Percentiles rank a stretch among this genome's conserved stretches.
Conservation (phyloP, 495 filamentous ascomycete species). For the Penicillium waksmanii region DNA sequence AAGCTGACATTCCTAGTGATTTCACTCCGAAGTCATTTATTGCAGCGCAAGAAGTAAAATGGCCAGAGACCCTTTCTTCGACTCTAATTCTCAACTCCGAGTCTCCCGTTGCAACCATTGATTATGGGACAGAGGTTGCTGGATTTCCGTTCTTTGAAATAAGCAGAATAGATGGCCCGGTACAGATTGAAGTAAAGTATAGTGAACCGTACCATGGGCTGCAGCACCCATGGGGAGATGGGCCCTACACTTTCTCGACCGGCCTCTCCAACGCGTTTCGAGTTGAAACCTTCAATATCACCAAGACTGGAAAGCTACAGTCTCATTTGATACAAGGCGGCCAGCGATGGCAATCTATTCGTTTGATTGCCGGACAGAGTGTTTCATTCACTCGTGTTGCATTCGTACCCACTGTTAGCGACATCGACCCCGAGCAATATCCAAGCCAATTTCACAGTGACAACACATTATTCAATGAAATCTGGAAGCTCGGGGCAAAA, state of each 20-base stretch:
- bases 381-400: constrained; percentile 2
- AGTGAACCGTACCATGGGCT: constrained; percentile 13
- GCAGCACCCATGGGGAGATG: constrained; percentile 8
- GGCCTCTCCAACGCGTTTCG: constrained; percentile 10
- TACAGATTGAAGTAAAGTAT: constrained; percentile 20
- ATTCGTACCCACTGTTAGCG: constrained; percentile 3
- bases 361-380: not conserved
- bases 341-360: constrained; percentile 15
- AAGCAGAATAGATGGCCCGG: not conserved
- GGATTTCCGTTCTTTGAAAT: constrained; percentile 12
- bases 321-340: constrained; percentile 13
- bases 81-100: not conserved
- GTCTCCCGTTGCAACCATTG: constrained; percentile 9
- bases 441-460: constrained; percentile 1
- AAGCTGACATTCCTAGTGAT: not conserved
- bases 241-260: constrained; percentile 8
- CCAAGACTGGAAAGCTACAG: not conserved
- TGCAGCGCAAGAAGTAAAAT: not conserved
- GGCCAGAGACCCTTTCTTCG: not conserved
- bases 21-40: not conserved
- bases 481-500: constrained; percentile 11
- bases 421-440: not conserved
- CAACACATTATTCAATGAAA: constrained; percentile 5
- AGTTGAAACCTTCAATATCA: constrained; percentile 18
- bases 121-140: constrained; percentile 16